Evolutionary conservation across 768 basidiomycete species (phyloP), one percentile per base, ranked within the genome.

Genomic region (Tylopilus felleus): DNA sequence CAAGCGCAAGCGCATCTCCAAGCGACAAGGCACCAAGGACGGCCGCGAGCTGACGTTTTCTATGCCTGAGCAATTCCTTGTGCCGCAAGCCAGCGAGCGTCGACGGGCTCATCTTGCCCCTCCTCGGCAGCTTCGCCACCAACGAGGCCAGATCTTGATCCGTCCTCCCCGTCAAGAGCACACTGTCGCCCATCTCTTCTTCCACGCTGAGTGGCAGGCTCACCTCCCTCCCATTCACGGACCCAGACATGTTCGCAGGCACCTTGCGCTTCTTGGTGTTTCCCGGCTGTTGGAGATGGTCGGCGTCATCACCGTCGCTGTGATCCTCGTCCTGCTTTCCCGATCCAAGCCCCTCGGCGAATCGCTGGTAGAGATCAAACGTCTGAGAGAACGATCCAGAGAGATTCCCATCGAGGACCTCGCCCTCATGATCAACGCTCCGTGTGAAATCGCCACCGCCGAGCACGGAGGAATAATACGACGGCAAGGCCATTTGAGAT

Each of bases 221-320:
- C 51, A 60, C 65, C 53, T 80, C 78, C 41, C 76, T 77, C 50
- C 77, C 76, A 41, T 68, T 72, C 42, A 65, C 69, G 36, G 71
- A 67, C 47, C 73, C 72, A 16, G 74, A 68, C 50, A 73, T 65
- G 67, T 88, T 85, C 35, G 82, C 80, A 1, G 91, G 90, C 3
- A 93, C 90, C 67, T 93, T 93, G 45, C 90, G 78, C 74, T 93
- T 93, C 81, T 93, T 93, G 45, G 88, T 87, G 63, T 93, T 93
- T 8, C 85, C 86, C 4, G 84, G 88, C 58, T 90, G 89, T 56
- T 80, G 84, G 28, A 85, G 70, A 61, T 87, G 85, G 66, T 90
- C 86, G 16, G 77, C 64, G 59, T 84, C 84, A 63, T 87, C 88
- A 21, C 77, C 82, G 58, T 82, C 83, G 10, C 72, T 79, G 28